Base-by-base conservation (phyloP, 306 rosid genomes). In the Trichosanthes cucumerina region DNA sequence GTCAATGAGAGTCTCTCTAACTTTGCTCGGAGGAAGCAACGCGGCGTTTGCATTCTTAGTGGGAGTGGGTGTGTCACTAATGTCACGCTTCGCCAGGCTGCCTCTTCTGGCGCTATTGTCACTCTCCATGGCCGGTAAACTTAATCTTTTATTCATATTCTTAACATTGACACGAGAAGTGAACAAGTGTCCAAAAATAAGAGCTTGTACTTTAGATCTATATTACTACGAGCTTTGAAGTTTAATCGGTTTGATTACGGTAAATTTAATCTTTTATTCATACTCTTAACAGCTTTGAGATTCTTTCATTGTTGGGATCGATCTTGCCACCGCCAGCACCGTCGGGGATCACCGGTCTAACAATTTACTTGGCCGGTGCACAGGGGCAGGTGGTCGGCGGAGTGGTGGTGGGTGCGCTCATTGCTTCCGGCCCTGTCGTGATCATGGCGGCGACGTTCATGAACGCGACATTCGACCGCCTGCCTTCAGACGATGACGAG, bases 311-410 rank as follows among this genome's bases (percentile, higher is more conserved):
- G 0, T 84, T 96, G 0, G 99, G 99, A 1, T 92, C 97, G 0
- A 92, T 92, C 69, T 79, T 95, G 0, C 99, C 97, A 0, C 99
- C 99, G 0, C 99, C 98, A 0, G 98, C 97, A 1, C 97, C 99
- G 0, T 89, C 93, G 0, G 97, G 93, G 0, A 96, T 97, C 0
- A 85, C 99, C 0, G 97, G 97, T 0, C 82, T 95, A 84, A 92
- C 99, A 0, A 92, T 95, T 52, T 95, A 95, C 72, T 70, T 95
- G 11, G 91, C 97, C 0, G 99, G 99, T 0, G 96, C 97, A 3
- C 97, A 92, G 69, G 99, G 99, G 0, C 99, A 95, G 81, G 97
- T 95, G 2, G 97, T 95, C 0, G 99, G 99, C 2, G 99, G 99
- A 2, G 89, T 90, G 21, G 97, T 91, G 4, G 96, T 89, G 0